phyloP scores from a whole-genome alignment of 2,329 filamentous ascomycete genomes.

The Cytospora leucostoma region DNA sequence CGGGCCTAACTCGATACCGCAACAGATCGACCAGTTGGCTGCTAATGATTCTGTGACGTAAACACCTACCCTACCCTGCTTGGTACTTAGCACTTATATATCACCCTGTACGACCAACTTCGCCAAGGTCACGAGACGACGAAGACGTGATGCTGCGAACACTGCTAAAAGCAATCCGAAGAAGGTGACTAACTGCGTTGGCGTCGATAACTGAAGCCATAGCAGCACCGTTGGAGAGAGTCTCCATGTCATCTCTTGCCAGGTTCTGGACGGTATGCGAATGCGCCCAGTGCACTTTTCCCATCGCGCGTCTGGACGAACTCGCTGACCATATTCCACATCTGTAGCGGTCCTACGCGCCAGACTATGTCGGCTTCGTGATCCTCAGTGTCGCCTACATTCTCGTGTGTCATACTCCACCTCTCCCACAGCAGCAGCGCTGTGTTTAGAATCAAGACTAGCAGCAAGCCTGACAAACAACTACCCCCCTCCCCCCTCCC shows the following conservation, averaged over 20 bases:
- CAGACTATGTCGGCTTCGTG: conserved; percentile 81
- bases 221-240: conserved; percentile 28
- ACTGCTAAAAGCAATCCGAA: conserved; percentile 40
- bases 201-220: conserved; percentile 34
- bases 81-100: background rate
- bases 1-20: no score
- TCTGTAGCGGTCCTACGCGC: conserved; percentile 74
- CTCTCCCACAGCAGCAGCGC: conserved; percentile 27
- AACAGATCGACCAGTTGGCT: background rate
- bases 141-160: conserved; percentile 40
- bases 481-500: conserved; percentile 16
- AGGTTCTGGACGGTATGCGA: conserved; percentile 51
- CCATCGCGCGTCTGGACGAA: conserved; percentile 23
- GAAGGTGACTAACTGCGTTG: conserved; percentile 49
- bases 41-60: background rate
- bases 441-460: conserved; percentile 29
- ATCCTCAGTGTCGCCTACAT: conserved; percentile 70
- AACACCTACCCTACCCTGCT: background rate
- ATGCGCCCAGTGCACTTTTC: background rate
- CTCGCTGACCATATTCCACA: conserved; percentile 8
- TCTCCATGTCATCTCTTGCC: conserved; percentile 37
- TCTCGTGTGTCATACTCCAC: conserved; percentile 47
- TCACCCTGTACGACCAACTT: conserved; percentile 2
- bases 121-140: conserved; percentile 5
- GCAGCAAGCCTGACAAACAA: background rate